Evolutionary conservation across 2,329 filamentous ascomycete species (phyloP).

Genomic region (Diaporthe ilicicola): DNA sequence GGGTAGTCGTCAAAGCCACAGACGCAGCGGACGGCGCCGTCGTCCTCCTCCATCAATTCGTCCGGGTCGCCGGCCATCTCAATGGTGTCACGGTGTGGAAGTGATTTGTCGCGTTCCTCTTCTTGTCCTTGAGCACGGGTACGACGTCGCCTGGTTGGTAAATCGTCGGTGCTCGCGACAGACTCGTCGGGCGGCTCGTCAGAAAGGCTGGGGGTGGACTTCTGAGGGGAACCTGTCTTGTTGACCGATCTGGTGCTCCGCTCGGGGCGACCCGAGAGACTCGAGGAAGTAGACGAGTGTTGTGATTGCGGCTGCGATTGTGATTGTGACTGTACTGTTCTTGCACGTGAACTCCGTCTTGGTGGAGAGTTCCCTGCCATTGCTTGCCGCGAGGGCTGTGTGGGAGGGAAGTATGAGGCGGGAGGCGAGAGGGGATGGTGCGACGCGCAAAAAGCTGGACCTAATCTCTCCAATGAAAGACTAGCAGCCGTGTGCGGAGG

Average conservation of each 20-base stretch:
- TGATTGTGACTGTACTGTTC: conserved; percentile 77
- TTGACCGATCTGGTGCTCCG: conserved; percentile 76
- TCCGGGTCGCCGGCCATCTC: conserved; percentile 71
- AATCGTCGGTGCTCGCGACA: conserved; percentile 64
- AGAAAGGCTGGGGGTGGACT: conserved; percentile 79
- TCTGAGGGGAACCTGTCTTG: conserved; percentile 77
- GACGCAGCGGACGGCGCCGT: conserved; percentile 94
- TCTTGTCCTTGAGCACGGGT: conserved; percentile 71
- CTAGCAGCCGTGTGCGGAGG: conserved; percentile 36
- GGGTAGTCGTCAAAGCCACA: conserved; percentile 96
- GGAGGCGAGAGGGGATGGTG: conserved; percentile 32
- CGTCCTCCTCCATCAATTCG: conserved; percentile 78
- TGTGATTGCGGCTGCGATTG: conserved; percentile 76
- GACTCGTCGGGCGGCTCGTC: conserved; percentile 74
- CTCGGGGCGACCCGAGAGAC: conserved; percentile 79
- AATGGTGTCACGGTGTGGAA: conserved; percentile 50
- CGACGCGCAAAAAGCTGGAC: conserved; percentile 24
- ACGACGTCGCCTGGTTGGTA: conserved; percentile 77
- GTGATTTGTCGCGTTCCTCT: conserved; percentile 62
- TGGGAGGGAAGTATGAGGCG: conserved; percentile 42
- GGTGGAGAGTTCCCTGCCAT: conserved; percentile 71
- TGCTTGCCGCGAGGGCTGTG: conserved; percentile 49
- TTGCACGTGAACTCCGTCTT: conserved; percentile 91
- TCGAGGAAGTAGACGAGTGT: conserved; percentile 76
- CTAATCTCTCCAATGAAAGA: conserved; percentile 35